phyloP scores from a whole-genome alignment of 169 alveolate species.

The Perkinsus chesapeaki region DNA sequence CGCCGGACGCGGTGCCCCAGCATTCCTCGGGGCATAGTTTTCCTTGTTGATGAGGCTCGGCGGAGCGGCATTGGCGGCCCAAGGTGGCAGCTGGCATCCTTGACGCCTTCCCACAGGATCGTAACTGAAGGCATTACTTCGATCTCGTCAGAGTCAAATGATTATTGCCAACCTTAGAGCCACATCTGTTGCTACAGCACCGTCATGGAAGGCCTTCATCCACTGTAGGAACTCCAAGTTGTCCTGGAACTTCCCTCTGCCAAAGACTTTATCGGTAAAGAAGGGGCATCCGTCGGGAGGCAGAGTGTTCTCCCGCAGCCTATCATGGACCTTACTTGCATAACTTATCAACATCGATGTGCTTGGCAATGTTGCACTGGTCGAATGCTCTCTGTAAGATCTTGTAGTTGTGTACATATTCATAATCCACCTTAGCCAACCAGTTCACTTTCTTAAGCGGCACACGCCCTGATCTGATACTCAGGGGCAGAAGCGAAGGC shows the following conservation, averaged over 20 bases:
- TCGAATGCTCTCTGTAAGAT: conserved; percentile 85
- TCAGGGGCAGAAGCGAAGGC: conserved; percentile 18
- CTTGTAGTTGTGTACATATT: conserved; percentile 85
- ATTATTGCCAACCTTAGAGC: conserved; percentile 18
- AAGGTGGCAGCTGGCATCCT: background rate
- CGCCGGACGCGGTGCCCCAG: background rate
- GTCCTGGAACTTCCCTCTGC: conserved; percentile 89
- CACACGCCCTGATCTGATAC: conserved; percentile 17
- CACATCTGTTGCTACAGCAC: conserved; percentile 35
- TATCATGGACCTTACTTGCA: background rate
- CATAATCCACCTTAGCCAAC: conserved; percentile 90
- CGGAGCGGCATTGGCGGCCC: background rate
- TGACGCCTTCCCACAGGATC: background rate
- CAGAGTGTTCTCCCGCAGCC: conserved; percentile 15
- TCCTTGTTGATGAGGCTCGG: conserved; percentile 12
- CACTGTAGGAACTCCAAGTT: conserved; percentile 93
- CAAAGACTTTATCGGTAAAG: no score
- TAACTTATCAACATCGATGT: conserved; percentile 81
- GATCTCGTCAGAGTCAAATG: background rate
- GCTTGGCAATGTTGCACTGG: conserved; percentile 67
- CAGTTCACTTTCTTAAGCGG: conserved; percentile 83
- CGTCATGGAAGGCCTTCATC: conserved; percentile 87
- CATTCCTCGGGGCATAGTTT: conserved; percentile 13
- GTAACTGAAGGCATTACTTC: background rate
- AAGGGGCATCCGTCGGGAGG: no score